A percentile compares a stretch with the other conserved stretches of the same genome.
Evolutionary conservation across 1,284 basidiomycete genomes (phyloP).

Genomic region (Spongispora temasekensis): DNA sequence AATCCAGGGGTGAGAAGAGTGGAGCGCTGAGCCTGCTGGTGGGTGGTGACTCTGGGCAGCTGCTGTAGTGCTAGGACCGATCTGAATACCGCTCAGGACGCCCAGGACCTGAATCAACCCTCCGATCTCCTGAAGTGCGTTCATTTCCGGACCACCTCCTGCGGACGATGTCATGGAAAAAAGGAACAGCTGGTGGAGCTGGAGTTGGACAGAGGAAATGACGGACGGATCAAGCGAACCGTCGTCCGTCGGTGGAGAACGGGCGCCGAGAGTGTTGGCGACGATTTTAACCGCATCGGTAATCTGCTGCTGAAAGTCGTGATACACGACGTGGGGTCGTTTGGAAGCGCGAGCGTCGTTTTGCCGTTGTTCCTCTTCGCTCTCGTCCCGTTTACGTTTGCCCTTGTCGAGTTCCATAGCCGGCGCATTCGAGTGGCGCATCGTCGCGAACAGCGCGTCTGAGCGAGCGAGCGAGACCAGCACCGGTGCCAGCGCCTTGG

Average conservation of each 20-base stretch:
- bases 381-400: slow-evolving; percentile 66
- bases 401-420: slow-evolving; percentile 60
- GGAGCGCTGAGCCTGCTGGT: slow-evolving; percentile 19
- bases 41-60: slow-evolving; percentile 24
- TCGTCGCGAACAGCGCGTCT: slow-evolving; percentile 59
- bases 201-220: slow-evolving; percentile 64
- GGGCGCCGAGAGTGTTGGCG: slow-evolving; percentile 44
- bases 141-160: slow-evolving; percentile 51
- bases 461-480: slow-evolving; percentile 64
- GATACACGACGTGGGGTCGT: slow-evolving; percentile 43
- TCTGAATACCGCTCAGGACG: slow-evolving; percentile 70
- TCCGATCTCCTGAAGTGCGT: slow-evolving; percentile 67
- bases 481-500: slow-evolving; percentile 56
- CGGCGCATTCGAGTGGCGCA: slow-evolving; percentile 61
- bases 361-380: slow-evolving; percentile 44
- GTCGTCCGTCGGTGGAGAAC: slow-evolving; percentile 37
- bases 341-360: slow-evolving; percentile 40
- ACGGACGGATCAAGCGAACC: slow-evolving; percentile 53
- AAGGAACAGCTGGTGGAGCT: slow-evolving; percentile 71
- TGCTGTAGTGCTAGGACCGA: slow-evolving; percentile 58
- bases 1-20: slow-evolving; percentile 36
- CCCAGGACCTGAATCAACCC: slow-evolving; percentile 77
- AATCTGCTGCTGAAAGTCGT: slow-evolving; percentile 51
- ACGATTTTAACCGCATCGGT: slow-evolving; percentile 58
- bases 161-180: slow-evolving; percentile 70